A percentile compares a stretch with the other conserved stretches of the same genome.
Evolutionary conservation across 352 stramenopile species (phyloP).

Genomic region (Pythium chondricola): DNA sequence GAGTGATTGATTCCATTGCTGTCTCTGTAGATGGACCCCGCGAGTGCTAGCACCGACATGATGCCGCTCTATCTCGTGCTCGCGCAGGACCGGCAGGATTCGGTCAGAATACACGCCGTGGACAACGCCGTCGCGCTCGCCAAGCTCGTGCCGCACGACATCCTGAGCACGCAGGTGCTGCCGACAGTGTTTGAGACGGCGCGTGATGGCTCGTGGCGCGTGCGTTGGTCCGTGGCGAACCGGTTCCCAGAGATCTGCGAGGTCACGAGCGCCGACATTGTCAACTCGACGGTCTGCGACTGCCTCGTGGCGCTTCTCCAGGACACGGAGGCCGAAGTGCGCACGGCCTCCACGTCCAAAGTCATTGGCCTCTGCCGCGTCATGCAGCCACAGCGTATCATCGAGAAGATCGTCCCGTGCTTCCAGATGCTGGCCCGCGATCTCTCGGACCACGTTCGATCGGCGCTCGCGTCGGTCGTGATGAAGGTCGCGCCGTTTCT

Average conservation of each 20-base stretch:
- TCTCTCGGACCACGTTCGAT: conserved; percentile 95
- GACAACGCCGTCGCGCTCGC: conserved; percentile 96
- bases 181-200: conserved; percentile 90
- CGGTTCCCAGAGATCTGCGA: conserved; percentile 93
- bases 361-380: conserved; percentile 53
- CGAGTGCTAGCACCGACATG: conserved; percentile 63
- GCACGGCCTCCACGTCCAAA: conserved; percentile 94
- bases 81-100: conserved; percentile 92
- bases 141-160: conserved; percentile 62
- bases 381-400: conserved; percentile 56
- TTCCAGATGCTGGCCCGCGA: conserved; percentile 95
- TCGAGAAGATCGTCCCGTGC: conserved; percentile 73
- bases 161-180: conserved; percentile 80
- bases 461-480: conserved; percentile 91
- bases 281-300: conserved; percentile 69
- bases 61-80: conserved; percentile 81
- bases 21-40: conserved; percentile 44
- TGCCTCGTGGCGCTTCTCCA: conserved; percentile 93
- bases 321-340: conserved; percentile 96
- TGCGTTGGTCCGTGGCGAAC: conserved; percentile 96
- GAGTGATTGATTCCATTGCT: too few relatives aligned
- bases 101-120: conserved; percentile 95
- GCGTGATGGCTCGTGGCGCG: conserved; percentile 96
- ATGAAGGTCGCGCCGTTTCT: conserved; percentile 95
- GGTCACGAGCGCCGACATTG: conserved; percentile 69